phyloP scores from a whole-genome alignment of 2,329 filamentous ascomycete species.

The Clarireedia monteithiana region DNA sequence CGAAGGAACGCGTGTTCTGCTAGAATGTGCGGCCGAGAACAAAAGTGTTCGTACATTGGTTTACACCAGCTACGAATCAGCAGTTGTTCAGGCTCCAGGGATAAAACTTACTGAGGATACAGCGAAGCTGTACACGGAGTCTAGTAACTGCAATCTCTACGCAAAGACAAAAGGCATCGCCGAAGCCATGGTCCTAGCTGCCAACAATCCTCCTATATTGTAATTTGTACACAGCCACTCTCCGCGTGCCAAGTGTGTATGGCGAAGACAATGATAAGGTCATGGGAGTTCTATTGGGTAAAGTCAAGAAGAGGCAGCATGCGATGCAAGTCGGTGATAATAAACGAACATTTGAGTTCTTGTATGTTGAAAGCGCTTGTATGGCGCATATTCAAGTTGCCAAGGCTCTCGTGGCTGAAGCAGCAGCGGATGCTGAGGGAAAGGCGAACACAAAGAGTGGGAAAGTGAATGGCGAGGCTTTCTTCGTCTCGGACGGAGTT shows the following conservation, averaged over 20 bases:
- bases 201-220: conserved; percentile 24
- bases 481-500: conserved; percentile 31
- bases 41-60: conserved; percentile 25
- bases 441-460: background rate
- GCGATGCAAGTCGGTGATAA: conserved; percentile 43
- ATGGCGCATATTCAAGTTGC: conserved; percentile 43
- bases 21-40: conserved; percentile 19
- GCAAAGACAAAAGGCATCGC: conserved; percentile 29
- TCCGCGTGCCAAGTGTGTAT: conserved; percentile 30
- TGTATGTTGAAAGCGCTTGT: conserved; percentile 43
- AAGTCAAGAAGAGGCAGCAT: conserved; percentile 33
- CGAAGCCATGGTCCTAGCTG: conserved; percentile 25
- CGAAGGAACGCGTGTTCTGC: conserved; percentile 26
- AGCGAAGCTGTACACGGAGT: conserved; percentile 18
- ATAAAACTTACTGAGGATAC: conserved; percentile 20
- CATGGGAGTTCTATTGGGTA: background rate
- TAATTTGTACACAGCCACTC: conserved; percentile 20
- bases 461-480: conserved; percentile 27
- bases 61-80: conserved; percentile 29
- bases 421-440: background rate
- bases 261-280: conserved; percentile 22
- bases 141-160: conserved; percentile 20
- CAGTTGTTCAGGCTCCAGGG: conserved; percentile 23
- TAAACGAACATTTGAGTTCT: conserved; percentile 45
- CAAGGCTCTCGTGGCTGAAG: conserved; percentile 4